Evolutionary conservation across 176 grass and related monocot species (phyloP).

Genomic region (Ensete ventricosum): DNA sequence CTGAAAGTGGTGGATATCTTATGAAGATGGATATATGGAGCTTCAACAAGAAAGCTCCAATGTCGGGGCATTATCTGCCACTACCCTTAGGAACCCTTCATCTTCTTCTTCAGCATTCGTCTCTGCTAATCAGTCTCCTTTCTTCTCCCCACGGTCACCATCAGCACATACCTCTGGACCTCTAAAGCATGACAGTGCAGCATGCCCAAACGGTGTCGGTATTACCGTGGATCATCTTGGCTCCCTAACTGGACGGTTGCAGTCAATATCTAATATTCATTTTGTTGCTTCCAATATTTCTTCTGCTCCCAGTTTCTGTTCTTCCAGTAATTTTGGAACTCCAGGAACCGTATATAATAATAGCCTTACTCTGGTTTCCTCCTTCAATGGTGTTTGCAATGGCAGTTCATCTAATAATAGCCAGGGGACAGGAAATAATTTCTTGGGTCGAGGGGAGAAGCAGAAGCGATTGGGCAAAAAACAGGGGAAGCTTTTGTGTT

Average conservation of each 20-base stretch:
- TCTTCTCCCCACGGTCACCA: constrained; percentile 70
- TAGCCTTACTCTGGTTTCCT: constrained; percentile 39
- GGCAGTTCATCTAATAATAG: constrained; percentile 46
- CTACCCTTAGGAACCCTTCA: constrained; percentile 61
- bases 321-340: constrained; percentile 65
- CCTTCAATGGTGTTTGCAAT: constrained; percentile 44
- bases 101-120: constrained; percentile 88
- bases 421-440: constrained; percentile 30
- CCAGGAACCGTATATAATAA: constrained; percentile 54
- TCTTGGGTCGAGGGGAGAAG: constrained; percentile 37
- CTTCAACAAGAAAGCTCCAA: constrained; percentile 86
- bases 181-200: constrained; percentile 19
- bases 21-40: constrained; percentile 93
- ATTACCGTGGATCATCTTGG: constrained; percentile 39
- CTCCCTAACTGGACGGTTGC: constrained; percentile 15
- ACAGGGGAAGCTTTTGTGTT: constrained; percentile 34
- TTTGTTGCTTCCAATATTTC: constrained; percentile 45
- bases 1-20: constrained; percentile 31
- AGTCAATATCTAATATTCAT: constrained; percentile 24
- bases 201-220: constrained; percentile 13
- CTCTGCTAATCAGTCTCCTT: constrained; percentile 88
- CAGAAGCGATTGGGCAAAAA: constrained; percentile 36
- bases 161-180: constrained; percentile 30
- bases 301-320: constrained; percentile 51
- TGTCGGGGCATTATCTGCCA: constrained; percentile 52